Evolutionary conservation across 805 yeast species (phyloP).

Genomic region (Candida broadrunensis): DNA sequence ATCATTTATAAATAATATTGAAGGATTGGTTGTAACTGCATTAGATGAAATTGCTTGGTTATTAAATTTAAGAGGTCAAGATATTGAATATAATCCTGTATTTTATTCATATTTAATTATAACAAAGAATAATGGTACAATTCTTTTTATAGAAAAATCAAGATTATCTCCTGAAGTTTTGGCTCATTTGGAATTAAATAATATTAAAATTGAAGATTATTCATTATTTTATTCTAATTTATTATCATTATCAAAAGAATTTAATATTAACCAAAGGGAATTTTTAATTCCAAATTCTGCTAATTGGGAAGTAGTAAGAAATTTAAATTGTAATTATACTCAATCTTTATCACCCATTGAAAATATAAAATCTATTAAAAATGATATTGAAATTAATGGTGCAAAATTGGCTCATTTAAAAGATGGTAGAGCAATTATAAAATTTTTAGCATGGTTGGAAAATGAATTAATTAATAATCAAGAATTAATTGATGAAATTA

Average conservation of each 20-base stretch:
- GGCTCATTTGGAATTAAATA: conserved; percentile 19
- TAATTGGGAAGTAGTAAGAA: conserved; percentile 40
- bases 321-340: conserved; percentile 26
- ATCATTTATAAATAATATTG: conserved; percentile 18
- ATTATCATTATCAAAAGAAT: conserved; percentile 34
- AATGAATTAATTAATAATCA: conserved; percentile 41
- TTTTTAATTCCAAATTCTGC: conserved; percentile 29
- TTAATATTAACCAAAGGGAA: conserved; percentile 23
- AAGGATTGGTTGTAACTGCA: conserved; percentile 43
- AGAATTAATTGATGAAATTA: conserved; percentile 52
- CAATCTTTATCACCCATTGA: conserved; percentile 41
- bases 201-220: conserved; percentile 37
- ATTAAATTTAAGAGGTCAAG: conserved; percentile 51
- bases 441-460: conserved; percentile 60
- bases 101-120: conserved; percentile 43
- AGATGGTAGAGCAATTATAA: conserved; percentile 55
- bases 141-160: conserved; percentile 41
- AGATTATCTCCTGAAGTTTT: conserved; percentile 34
- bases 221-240: conserved; percentile 45
- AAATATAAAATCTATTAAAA: conserved; percentile 52
- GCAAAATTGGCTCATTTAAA: conserved; percentile 53
- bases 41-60: conserved; percentile 93
- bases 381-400: conserved; percentile 46
- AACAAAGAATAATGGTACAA: conserved; percentile 21
- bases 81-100: conserved; percentile 54